phyloP scores from a whole-genome alignment of 2,329 filamentous ascomycete genomes.

The Neopestalotiopsis sp. region DNA sequence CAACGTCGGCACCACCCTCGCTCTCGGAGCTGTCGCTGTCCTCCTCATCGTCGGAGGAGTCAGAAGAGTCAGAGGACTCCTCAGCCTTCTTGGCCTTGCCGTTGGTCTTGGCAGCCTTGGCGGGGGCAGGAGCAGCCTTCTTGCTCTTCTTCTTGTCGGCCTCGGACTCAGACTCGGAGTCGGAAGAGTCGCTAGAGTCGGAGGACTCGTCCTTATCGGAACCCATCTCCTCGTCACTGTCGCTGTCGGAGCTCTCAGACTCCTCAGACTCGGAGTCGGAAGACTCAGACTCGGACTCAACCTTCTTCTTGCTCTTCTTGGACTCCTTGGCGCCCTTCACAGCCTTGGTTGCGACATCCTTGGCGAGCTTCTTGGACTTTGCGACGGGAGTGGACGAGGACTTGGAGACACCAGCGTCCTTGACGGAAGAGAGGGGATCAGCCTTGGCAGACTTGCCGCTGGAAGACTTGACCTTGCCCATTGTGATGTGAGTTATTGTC shows the following conservation, averaged over 20 bases:
- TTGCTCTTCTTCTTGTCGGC: constrained; percentile 31
- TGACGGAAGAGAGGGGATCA: constrained; percentile 59
- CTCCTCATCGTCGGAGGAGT: constrained; percentile 39
- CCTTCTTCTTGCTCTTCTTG: constrained; percentile 42
- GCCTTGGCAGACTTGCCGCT: constrained; percentile 58
- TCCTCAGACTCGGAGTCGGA: constrained; percentile 38
- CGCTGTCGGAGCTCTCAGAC: constrained; percentile 28
- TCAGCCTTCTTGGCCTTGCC: constrained; percentile 40
- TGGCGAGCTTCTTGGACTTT: constrained; percentile 66
- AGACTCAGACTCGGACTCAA: constrained; percentile 41
- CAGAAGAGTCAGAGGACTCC: constrained; percentile 37
- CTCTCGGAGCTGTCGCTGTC: constrained; percentile 32
- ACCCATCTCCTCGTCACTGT: constrained; percentile 22
- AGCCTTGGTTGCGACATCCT: constrained; percentile 59
- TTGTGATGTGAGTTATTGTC: constrained; percentile 42
- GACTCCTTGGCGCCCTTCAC: constrained; percentile 40
- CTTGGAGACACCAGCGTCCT: constrained; percentile 72
- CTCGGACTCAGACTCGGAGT: constrained; percentile 33
- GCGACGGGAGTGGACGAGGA: too few species aligned
- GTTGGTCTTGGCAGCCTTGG: constrained; percentile 32
- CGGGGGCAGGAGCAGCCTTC: constrained; percentile 19
- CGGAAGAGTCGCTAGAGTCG: constrained; percentile 36
- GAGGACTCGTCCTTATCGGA: constrained; percentile 31
- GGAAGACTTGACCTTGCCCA: constrained; percentile 71
- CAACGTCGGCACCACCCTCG: constrained; percentile 32